phyloP scores from a whole-genome alignment of 768 basidiomycete species.

The Phallus indusiatus region DNA sequence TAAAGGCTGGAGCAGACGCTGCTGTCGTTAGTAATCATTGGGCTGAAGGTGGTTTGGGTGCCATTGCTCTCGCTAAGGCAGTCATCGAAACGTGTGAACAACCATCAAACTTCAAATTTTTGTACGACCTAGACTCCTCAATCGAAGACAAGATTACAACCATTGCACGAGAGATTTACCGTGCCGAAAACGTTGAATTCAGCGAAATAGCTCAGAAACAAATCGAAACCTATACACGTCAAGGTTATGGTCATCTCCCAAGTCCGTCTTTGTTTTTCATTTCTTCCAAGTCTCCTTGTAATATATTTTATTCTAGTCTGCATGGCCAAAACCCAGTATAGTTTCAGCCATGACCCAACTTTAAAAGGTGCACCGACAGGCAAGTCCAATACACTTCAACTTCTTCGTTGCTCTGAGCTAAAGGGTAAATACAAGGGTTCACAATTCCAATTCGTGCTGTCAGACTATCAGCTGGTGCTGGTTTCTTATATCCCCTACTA shows the following conservation, averaged over 20 bases:
- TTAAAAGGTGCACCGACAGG: conserved; percentile 84
- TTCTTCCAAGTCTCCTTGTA: not conserved
- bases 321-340: conserved; percentile 98
- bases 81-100: conserved; percentile 79
- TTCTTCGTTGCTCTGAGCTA: not conserved
- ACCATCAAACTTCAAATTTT: conserved; percentile 80
- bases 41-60: conserved; percentile 92
- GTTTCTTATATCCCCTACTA: conserved; percentile 92
- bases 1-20: conserved; percentile 84
- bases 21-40: conserved; percentile 96
- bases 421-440: conserved; percentile 48
- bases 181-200: conserved; percentile 83
- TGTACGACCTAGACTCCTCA: conserved; percentile 77
- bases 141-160: conserved; percentile 83
- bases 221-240: conserved; percentile 83
- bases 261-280: conserved; percentile 38
- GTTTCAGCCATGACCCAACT: conserved; percentile 90
- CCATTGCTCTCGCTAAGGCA: conserved; percentile 84
- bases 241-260: conserved; percentile 72
- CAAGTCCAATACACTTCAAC: conserved; percentile 15
- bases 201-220: conserved; percentile 79
- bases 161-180: conserved; percentile 88
- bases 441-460: conserved; percentile 86
- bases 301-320: conserved; percentile 47
- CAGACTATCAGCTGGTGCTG: conserved; percentile 83